These are phyloP conservation scores for Citrus cavaleriei DNA, from an alignment of 345 rosid species.

Conservation along the genomic window DNA sequence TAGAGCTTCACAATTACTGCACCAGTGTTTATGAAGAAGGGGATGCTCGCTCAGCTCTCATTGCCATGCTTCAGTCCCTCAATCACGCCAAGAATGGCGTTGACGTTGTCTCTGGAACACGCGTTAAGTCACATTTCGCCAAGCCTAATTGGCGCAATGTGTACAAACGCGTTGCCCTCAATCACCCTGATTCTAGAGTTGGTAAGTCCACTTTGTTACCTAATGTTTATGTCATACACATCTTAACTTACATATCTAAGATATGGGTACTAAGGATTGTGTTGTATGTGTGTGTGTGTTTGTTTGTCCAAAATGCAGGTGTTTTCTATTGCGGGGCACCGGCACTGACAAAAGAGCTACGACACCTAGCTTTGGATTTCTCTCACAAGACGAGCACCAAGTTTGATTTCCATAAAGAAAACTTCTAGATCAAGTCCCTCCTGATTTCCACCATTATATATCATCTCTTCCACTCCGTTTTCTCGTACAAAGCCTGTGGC, in stretches of 20 bases:
- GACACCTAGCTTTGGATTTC: conserved; percentile 69
- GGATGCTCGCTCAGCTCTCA: conserved; percentile 76
- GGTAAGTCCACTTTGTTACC: conserved; percentile 37
- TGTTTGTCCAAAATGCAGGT: conserved; percentile 36
- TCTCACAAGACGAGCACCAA: conserved; percentile 69
- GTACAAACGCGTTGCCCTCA: conserved; percentile 58
- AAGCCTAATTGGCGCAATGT: conserved; percentile 76
- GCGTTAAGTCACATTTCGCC: conserved; percentile 79
- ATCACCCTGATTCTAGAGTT: conserved; percentile 57
- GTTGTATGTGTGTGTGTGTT: background rate
- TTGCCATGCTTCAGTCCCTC: conserved; percentile 74
- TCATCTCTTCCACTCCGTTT: background rate
- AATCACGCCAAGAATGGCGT: conserved; percentile 73
- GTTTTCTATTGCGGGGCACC: conserved; percentile 81
- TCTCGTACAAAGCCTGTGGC: conserved; percentile 2
- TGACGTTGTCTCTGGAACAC: conserved; percentile 73
- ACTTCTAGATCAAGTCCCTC: conserved; percentile 28
- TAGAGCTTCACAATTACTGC: conserved; percentile 74
- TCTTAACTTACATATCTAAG: background rate
- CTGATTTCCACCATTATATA: background rate
- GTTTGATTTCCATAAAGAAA: conserved; percentile 78
- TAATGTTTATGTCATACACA: background rate
- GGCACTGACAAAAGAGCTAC: conserved; percentile 60
- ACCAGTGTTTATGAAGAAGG: conserved; percentile 89
- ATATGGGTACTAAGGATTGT: background rate